Evolutionary conservation across 495 filamentous ascomycete species (phyloP).

Genomic region (Penicillium dipodomyicola): DNA sequence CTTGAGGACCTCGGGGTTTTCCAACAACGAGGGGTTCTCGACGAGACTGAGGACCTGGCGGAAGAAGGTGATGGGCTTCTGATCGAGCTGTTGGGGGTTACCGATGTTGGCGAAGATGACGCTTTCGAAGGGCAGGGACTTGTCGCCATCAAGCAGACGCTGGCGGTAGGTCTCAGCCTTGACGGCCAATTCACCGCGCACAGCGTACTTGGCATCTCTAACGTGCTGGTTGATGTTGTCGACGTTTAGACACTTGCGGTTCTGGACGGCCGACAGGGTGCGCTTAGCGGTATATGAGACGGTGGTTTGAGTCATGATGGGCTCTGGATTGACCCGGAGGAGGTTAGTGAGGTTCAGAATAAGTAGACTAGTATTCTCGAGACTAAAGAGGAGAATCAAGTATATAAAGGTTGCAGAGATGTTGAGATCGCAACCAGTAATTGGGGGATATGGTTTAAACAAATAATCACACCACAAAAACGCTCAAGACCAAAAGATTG

Average conservation of each 20-base stretch:
- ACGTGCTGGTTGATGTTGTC: slow-evolving; percentile 92
- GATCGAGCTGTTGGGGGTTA: slow-evolving; percentile 97
- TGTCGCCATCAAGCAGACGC: slow-evolving; percentile 57
- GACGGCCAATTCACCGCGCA: slow-evolving; percentile 90
- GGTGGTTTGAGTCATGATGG: slow-evolving; percentile 38
- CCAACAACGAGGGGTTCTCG: slow-evolving; percentile 81
- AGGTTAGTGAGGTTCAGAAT: slow-evolving; percentile 23
- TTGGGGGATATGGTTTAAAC: neutral
- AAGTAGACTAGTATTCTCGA: neutral
- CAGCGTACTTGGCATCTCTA: slow-evolving; percentile 85
- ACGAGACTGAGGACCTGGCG: slow-evolving; percentile 92
- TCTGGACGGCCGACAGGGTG: slow-evolving; percentile 54
- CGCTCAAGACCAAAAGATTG: neutral
- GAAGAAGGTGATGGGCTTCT: slow-evolving; percentile 99
- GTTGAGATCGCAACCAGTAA: neutral
- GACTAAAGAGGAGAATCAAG: neutral
- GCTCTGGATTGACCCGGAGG: slow-evolving; percentile 18
- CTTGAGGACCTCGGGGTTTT: slow-evolving; percentile 69
- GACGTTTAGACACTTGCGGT: slow-evolving; percentile 63
- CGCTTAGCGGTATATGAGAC: slow-evolving; percentile 34
- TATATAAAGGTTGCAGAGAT: neutral
- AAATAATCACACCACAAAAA: neutral
- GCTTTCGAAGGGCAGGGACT: slow-evolving; percentile 76
- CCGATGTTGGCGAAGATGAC: slow-evolving; percentile 98
- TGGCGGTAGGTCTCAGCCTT: slow-evolving; percentile 86